Base-by-base conservation (phyloP, 139 green algal species). In the Chlamydomonas schloesseri region DNA sequence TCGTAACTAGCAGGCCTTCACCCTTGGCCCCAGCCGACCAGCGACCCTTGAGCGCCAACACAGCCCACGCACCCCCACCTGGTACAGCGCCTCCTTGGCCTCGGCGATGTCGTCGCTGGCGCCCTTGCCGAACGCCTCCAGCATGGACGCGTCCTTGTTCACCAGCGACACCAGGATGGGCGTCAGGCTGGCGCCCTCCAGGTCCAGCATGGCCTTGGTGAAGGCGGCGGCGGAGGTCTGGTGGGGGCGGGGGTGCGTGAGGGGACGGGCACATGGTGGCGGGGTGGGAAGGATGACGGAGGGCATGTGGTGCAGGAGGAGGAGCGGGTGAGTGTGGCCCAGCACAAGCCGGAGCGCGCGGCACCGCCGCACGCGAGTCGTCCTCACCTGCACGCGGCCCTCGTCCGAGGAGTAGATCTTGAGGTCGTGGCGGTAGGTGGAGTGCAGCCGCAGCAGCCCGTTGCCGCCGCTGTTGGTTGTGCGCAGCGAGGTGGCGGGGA, bases 381-480 rank as follows among this genome's bases (percentile, higher is more conserved):
- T 11, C 17, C 57, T 15, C 75, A 94, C 94, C 93, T 99, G 97
- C 83, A 99, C 97, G 2, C 97, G 92, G 14, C 96, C 96, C 89
- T 98, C 94, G 81, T 99, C 98, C 5, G 93, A 98, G 42, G 94
- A 97, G 93, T 99, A 99, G 87, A 99, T 99, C 87, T 99, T 99
- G 67, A 99, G 92, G 93, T 99, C 98, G 65, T 99, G 97, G 67
- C 97, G 95, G 93, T 99, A 99, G 23, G 98, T 99, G 71, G 93
- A 98, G 94, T 99, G 97, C 79, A 99, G 94, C 58, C 98, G 94
- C 82, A 99, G 93, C 76, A 99, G 93, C 50, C 98, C 98, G 31
- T 86, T 86, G 68, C 80, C 80, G 33, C 80, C 80, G 50, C 80
- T 86, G 80, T 0, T n/a, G n/a, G n/a, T 89, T 9, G 26, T 34